Conservation (phyloP, 495 filamentous ascomycete species). For the Xylaria venustula region DNA sequence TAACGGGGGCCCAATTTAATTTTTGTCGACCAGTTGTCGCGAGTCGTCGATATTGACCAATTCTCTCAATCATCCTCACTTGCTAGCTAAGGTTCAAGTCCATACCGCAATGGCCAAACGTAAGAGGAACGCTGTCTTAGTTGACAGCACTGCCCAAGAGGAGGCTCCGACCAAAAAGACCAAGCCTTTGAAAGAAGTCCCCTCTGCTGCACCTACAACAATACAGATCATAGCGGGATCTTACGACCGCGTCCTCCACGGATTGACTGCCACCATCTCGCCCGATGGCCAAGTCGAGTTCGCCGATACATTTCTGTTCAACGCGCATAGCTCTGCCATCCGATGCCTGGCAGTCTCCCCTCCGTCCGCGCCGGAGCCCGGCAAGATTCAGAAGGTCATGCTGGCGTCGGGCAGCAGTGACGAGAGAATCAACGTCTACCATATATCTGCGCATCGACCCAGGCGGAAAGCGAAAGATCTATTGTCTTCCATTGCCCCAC, state of each 20-base stretch:
- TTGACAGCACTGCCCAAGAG: slow-evolving; percentile 17
- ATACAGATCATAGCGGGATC: slow-evolving; percentile 91
- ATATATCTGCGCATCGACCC: slow-evolving; percentile 73
- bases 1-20: slow-evolving; percentile 24
- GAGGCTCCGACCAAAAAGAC: slow-evolving; percentile 37
- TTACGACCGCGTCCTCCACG: slow-evolving; percentile 92
- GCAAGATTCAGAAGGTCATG: slow-evolving; percentile 66
- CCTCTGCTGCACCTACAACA: slow-evolving; percentile 43
- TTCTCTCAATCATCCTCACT: too few species aligned
- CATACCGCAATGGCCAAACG: slow-evolving; percentile 80
- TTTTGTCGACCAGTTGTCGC: too few species aligned
- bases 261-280: slow-evolving; percentile 73
- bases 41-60: too few species aligned
- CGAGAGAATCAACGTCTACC: slow-evolving; percentile 92
- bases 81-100: too few species aligned
- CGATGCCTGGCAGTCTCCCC: slow-evolving; percentile 87
- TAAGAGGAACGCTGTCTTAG: slow-evolving; percentile 57
- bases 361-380: slow-evolving; percentile 57
- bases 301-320: slow-evolving; percentile 92
- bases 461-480: slow-evolving; percentile 41
- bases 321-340: slow-evolving; percentile 86
- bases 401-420: slow-evolving; percentile 89
- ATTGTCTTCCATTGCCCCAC: slow-evolving; percentile 62
- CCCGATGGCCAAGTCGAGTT: slow-evolving; percentile 57
- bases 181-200: slow-evolving; percentile 34